phyloP scores from a whole-genome alignment of 495 filamentous ascomycete genomes.

The Hyphodiscus hymeniophilus region DNA sequence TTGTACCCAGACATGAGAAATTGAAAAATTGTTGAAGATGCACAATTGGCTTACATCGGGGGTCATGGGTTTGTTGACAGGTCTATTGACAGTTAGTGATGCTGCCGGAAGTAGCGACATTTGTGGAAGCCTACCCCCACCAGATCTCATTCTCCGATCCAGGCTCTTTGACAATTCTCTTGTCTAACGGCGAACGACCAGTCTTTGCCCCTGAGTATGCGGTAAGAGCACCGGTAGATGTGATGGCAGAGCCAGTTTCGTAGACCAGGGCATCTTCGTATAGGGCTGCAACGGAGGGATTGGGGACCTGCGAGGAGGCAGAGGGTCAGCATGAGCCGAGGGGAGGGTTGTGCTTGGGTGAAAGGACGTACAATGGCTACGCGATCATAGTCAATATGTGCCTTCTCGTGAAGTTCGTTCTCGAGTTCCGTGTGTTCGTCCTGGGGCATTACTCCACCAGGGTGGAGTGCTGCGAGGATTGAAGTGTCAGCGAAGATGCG shows the following conservation, averaged over 20 bases:
- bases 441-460: conserved; percentile 68
- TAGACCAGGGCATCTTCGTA: conserved; percentile 99
- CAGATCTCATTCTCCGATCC: conserved; percentile 85
- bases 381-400: conserved; percentile 98
- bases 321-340: conserved; percentile 41
- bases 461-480: conserved; percentile 42
- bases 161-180: conserved; percentile 91
- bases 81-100: conserved; percentile 29
- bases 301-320: conserved; percentile 16
- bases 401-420: conserved; percentile 95
- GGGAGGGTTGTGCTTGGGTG: conserved; percentile 35
- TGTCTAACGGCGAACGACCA: conserved; percentile 91
- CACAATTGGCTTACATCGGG: conserved; percentile 70
- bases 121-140: conserved; percentile 53
- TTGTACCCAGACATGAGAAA: too few species aligned
- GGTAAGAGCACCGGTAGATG: conserved; percentile 85
- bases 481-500: not conserved
- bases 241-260: conserved; percentile 95
- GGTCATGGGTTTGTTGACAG: conserved; percentile 98
- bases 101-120: not conserved
- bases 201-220: conserved; percentile 98
- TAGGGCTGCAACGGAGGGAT: conserved; percentile 63
- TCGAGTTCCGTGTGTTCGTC: conserved; percentile 90
- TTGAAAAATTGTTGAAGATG: too few species aligned
- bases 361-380: conserved; percentile 76